Percentiles rank a stretch among this genome's conserved stretches.
phyloP scores from a whole-genome alignment of 2,329 filamentous ascomycete genomes.

The Hypoxylon sp. region DNA sequence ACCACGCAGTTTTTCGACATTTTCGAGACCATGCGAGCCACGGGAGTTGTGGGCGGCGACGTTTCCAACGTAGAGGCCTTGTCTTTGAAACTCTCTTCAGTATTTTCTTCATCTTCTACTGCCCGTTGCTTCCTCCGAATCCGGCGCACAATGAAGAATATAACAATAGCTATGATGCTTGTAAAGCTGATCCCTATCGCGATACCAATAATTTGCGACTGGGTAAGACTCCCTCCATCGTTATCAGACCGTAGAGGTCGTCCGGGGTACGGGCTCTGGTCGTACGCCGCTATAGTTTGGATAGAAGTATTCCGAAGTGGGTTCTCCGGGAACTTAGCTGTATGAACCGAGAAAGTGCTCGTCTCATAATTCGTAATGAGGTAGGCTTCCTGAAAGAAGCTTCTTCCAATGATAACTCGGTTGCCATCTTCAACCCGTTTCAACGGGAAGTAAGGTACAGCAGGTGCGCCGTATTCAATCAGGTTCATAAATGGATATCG shows the following conservation, averaged over 20 bases:
- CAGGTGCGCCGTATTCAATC: slow-evolving; percentile 59
- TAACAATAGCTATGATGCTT: slow-evolving; percentile 49
- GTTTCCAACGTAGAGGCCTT: slow-evolving; percentile 52
- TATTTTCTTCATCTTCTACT: slow-evolving; percentile 37
- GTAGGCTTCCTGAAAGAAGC: slow-evolving; percentile 77
- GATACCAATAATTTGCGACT: slow-evolving; percentile 60
- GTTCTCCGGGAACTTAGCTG: slow-evolving; percentile 64
- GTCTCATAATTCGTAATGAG: slow-evolving; percentile 68
- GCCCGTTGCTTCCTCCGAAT: slow-evolving; percentile 46
- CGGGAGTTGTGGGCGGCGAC: slow-evolving; percentile 53
- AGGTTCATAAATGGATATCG: slow-evolving; percentile 62
- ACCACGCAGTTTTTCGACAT: slow-evolving; percentile 52
- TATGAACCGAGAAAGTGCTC: slow-evolving; percentile 65
- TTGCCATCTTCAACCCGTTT: slow-evolving; percentile 64
- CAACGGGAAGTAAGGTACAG: slow-evolving; percentile 74
- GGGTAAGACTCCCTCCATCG: slow-evolving; percentile 51
- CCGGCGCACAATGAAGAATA: slow-evolving; percentile 51
- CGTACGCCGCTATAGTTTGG: slow-evolving; percentile 56
- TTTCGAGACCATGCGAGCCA: slow-evolving; percentile 58
- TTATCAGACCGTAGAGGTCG: slow-evolving; percentile 44
- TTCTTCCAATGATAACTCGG: slow-evolving; percentile 72
- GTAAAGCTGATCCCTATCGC: slow-evolving; percentile 57
- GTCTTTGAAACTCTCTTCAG: slow-evolving; percentile 53
- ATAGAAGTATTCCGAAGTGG: slow-evolving; percentile 56
- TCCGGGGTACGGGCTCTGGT: slow-evolving; percentile 61